Conservation (phyloP, 805 yeast genomes). For the Metschnikowia lochheadii region DNA sequence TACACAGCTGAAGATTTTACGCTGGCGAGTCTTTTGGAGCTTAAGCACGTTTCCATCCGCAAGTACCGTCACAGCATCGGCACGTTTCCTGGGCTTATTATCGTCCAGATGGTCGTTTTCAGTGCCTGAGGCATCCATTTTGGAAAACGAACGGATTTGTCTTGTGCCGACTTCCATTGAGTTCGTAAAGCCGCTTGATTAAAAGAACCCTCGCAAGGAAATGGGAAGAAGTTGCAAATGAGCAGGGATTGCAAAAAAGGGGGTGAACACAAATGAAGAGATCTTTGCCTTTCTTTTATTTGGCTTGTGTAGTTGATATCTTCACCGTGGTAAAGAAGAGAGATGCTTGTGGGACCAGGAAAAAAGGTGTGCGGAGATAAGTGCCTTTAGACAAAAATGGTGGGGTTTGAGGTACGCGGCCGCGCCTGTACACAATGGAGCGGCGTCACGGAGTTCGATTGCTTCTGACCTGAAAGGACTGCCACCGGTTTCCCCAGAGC, state of each 20-base stretch:
- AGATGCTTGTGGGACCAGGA: background rate
- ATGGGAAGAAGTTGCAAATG: no score
- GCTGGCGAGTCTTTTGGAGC: constrained; percentile 57
- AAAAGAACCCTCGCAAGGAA: no score
- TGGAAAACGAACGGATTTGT: background rate
- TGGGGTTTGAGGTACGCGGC: constrained; percentile 5
- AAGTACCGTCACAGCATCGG: constrained; percentile 24
- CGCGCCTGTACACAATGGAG: background rate
- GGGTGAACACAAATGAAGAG: no score
- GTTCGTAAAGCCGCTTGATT: background rate
- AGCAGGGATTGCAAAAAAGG: no score
- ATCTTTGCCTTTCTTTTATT: no score
- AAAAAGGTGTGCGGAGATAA: constrained; percentile 2
- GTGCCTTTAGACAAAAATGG: background rate
- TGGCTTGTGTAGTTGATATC: background rate
- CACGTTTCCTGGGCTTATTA: background rate
- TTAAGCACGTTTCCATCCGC: constrained; percentile 55
- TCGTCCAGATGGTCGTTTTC: background rate
- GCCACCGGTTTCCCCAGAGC: no score
- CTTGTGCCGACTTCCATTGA: background rate
- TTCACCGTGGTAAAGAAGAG: background rate
- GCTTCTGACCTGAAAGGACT: no score
- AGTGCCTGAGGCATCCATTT: background rate
- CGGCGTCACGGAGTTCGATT: background rate
- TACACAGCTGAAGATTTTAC: constrained; percentile 53